Evolutionary conservation across 257 asterid genomes (phyloP), one percentile per base, ranked within the genome.

Genomic region (Solanum arcanum): DNA sequence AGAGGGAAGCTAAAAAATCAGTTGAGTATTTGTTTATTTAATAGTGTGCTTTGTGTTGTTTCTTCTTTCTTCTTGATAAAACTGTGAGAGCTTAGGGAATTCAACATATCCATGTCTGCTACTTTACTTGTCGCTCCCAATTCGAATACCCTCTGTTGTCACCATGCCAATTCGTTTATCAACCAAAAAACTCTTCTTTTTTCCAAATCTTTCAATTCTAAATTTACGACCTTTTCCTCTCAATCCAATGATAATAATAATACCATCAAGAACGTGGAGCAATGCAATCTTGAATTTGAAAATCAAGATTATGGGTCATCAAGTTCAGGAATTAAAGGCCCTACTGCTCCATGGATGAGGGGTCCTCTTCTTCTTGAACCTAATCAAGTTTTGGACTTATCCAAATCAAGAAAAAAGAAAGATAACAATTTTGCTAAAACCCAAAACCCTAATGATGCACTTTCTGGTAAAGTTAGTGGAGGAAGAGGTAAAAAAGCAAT

Each of bases 291-390:
- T 69, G 89, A 91, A 39, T 35, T 80, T 84, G 90, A 87, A 70
- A 56, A 42, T 72, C 86, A 86, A 76, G 92, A 87, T 60, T 75
- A 62, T 47, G 27, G 90, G 41, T 87, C 89, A 59, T 72, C 92
- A 76, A 87, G 86, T 83, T 89, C 94, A 78, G 82, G 87, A 69
- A 70, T 91, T 85, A 94, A 92, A 91, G 96, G 94, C 7, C 99
- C 96, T 84, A 97, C 96, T 60, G 96, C 99, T 87, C 99, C 99
- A 59, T 95, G 99, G 99, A 95, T 95, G 97, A 93, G 87, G 88
- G 93, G 90, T 39, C 95, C 96, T 64, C 98, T 95, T 15, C 89
- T 92, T 39, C 93, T 97, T 46, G 92, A 93, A 90, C 92, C 93
- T 87, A 89, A 86, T 60, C 94, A 95, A 88, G 89, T 95, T 8